Evolutionary conservation across 2,329 filamentous ascomycete genomes (phyloP).

Genomic region (Chaetothyriales sp.): DNA sequence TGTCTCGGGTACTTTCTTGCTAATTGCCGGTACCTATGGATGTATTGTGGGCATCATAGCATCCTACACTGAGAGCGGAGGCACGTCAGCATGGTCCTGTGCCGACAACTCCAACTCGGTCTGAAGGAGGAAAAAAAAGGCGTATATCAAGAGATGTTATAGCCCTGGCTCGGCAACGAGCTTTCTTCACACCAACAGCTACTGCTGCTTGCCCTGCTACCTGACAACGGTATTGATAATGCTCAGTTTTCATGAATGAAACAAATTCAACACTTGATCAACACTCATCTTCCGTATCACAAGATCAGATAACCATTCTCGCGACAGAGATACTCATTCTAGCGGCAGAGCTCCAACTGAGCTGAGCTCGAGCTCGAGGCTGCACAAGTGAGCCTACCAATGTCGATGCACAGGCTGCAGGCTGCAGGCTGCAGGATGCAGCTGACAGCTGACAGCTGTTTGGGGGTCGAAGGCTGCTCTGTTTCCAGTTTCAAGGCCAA

Average conservation of each 20-base stretch:
- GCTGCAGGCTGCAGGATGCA: too few relatives aligned
- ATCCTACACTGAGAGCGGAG: slow-evolving; percentile 9
- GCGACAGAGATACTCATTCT: too few relatives aligned
- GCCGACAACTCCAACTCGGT: slow-evolving; percentile 10
- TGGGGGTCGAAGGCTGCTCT: too few relatives aligned
- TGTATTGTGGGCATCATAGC: slow-evolving; percentile 16
- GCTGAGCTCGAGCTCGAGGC: too few relatives aligned
- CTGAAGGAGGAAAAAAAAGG: neutral
- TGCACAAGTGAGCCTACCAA: too few relatives aligned
- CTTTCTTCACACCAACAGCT: neutral
- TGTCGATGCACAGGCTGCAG: too few relatives aligned
- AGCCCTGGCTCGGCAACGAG: neutral
- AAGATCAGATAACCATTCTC: neutral
- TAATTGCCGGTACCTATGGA: slow-evolving; percentile 33
- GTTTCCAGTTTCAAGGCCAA: neutral
- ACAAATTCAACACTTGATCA: neutral
- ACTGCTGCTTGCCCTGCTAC: neutral
- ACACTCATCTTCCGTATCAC: neutral
- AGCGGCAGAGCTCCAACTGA: too few relatives aligned
- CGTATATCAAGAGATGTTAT: neutral
- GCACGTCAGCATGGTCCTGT: slow-evolving; percentile 5
- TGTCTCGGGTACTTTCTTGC: slow-evolving; percentile 31
- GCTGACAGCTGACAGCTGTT: too few relatives aligned
- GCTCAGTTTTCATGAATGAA: neutral
- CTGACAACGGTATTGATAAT: neutral